Conservation (phyloP, 345 rosid species). For the Gossypium longicalyx region DNA sequence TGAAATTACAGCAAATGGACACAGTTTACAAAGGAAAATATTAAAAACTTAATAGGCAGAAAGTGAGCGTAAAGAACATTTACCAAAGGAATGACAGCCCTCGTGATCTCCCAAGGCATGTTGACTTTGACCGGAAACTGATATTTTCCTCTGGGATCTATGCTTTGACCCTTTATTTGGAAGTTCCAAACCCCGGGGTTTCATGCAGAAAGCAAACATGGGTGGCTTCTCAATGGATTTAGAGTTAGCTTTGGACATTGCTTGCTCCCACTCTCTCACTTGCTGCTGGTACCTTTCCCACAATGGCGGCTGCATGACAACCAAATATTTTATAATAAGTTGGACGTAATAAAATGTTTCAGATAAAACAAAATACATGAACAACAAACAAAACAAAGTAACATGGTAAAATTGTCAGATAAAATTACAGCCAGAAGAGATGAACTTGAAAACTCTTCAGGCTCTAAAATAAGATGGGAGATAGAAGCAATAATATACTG, state of each 20-base stretch:
- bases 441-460: not conserved
- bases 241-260: constrained; percentile 40
- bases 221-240: constrained; percentile 63
- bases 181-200: constrained; percentile 93
- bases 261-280: constrained; percentile 77
- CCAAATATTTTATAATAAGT: constrained; percentile 11
- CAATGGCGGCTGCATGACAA: constrained; percentile 61
- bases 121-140: constrained; percentile 56
- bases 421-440: not conserved
- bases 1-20: constrained; percentile 25
- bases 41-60: not conserved
- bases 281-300: constrained; percentile 90
- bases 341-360: not conserved
- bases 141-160: constrained; percentile 65
- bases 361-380: not conserved
- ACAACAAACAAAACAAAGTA: not conserved
- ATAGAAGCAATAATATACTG: not conserved
- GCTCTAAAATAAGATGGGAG: not conserved
- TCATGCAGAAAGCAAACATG: constrained; percentile 96
- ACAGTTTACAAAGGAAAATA: not conserved
- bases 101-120: constrained; percentile 50
- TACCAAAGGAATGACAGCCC: constrained; percentile 36
- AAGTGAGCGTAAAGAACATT: not conserved
- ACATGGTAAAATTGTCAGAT: not conserved
- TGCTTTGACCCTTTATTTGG: constrained; percentile 88